These are phyloP conservation scores for Porpolomopsis calyptriformis DNA, from an alignment of 768 basidiomycete genomes.

Conservation along the genomic window DNA sequence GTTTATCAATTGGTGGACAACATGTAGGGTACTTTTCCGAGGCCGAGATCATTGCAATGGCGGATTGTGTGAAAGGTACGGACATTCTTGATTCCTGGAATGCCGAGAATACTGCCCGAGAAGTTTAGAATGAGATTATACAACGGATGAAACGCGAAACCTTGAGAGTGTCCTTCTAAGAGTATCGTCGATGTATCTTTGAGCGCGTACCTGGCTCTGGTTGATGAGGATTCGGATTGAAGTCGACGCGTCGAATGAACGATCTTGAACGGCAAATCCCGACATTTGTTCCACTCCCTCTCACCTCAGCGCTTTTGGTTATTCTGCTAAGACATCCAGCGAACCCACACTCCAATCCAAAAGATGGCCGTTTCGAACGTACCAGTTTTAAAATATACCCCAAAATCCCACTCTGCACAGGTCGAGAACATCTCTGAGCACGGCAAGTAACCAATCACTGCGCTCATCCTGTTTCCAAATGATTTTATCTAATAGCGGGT, in stretches of 20 bases:
- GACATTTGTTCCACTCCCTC: neutral
- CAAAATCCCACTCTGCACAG: slow-evolving; percentile 34
- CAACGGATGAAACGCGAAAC: slow-evolving; percentile 18
- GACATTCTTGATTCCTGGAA: slow-evolving; percentile 23
- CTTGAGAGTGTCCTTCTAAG: slow-evolving; percentile 39
- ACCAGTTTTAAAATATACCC: slow-evolving; percentile 26
- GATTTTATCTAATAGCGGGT: too few species aligned
- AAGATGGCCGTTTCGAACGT: neutral
- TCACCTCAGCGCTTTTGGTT: neutral
- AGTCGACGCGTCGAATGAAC: neutral
- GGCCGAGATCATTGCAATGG: slow-evolving; percentile 29
- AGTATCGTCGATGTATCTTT: slow-evolving; percentile 38
- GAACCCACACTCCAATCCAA: too few species aligned
- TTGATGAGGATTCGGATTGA: slow-evolving; percentile 16
- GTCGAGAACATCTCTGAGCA: slow-evolving; percentile 38
- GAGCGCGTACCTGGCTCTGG: slow-evolving; percentile 44
- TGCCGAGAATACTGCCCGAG: slow-evolving; percentile 35
- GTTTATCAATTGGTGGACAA: slow-evolving; percentile 41
- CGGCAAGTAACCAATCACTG: slow-evolving; percentile 25
- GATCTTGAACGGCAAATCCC: neutral
- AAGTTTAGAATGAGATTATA: slow-evolving; percentile 31
- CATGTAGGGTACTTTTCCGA: slow-evolving; percentile 28
- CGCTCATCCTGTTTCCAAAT: too few species aligned
- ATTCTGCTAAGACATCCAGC: too few species aligned
- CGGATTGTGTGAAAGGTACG: slow-evolving; percentile 41